Evolutionary conservation across 352 stramenopile species (phyloP), one percentile per base, ranked within the genome.

Genomic region (Pythium scleroteichum): DNA sequence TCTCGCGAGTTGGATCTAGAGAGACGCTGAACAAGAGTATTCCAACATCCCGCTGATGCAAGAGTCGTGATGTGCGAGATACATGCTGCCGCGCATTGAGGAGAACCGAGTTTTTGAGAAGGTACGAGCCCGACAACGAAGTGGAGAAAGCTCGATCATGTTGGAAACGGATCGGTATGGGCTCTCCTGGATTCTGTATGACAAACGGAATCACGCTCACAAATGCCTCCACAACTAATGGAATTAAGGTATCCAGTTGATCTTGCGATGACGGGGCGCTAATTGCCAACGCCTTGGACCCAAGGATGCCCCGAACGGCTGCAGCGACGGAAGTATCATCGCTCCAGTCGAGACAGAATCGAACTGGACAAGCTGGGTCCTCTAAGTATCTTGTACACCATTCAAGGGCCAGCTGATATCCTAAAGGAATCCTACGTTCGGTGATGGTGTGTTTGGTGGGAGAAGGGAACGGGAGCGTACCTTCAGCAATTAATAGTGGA

Each of bases 11-110:
- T 9, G 72, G 71, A n/a, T 87, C 77, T 19, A 87, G 72, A 3
- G 79, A 85, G 56, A 85, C 73, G 44, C 79, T 75, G 57, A 89
- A 89, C 8, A 89, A 69, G 16, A 78, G 71, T 4, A 89, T 64
- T 0, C 32, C 54, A 20, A 62, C 60, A 10, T 82, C 70, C 16
- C 17, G 44, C 4, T 79, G 38, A 2, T 64, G 68, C 13, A 63
- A 22, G 4, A 60, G 27, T 24, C 29, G 42, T 1, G 26, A 19
- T 6, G 19, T 10, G 13, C 13, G 4, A 16, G 33, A 14, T 4
- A 26, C 32, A 39, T 58, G 27, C 13, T 64, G 62, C 2, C 35
- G 17, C 14, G 29, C 53, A 57, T 85, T 67, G 3, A 88, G 59
- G 4, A 88, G 59, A 44, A 85, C 51, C 0, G 65, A 62, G 58